Conservation (phyloP, 2,329 filamentous ascomycete species). For the Botrytis elliptica region DNA sequence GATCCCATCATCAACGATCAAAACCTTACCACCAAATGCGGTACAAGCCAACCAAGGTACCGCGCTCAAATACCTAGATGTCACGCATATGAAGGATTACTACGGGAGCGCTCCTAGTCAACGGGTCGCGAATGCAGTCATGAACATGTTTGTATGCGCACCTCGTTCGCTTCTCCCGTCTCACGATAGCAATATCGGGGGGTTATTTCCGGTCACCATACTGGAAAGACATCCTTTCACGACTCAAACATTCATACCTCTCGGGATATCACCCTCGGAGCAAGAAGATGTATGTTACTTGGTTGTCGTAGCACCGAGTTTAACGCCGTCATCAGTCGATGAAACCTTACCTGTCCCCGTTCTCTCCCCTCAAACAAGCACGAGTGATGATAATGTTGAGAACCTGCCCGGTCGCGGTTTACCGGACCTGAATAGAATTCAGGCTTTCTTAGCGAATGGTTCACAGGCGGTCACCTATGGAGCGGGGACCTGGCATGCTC, state of each 20-base stretch:
- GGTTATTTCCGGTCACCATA: slow-evolving; percentile 64
- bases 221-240: slow-evolving; percentile 93
- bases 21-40: slow-evolving; percentile 44
- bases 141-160: slow-evolving; percentile 89
- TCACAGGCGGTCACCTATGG: slow-evolving; percentile 88
- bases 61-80: slow-evolving; percentile 80
- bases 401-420: slow-evolving; percentile 42
- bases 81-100: slow-evolving; percentile 70
- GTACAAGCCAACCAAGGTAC: slow-evolving; percentile 79
- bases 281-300: slow-evolving; percentile 61
- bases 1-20: slow-evolving; percentile 46
- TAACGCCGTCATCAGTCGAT: slow-evolving; percentile 48
- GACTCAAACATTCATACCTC: slow-evolving; percentile 86
- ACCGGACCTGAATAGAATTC: slow-evolving; percentile 69
- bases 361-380: slow-evolving; percentile 27
- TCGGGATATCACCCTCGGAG: slow-evolving; percentile 54
- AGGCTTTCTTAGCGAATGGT: slow-evolving; percentile 75
- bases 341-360: slow-evolving; percentile 46
- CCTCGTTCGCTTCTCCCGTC: slow-evolving; percentile 55
- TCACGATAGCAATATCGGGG: slow-evolving; percentile 27
- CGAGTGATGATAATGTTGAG: slow-evolving; percentile 7
- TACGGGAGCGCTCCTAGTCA: slow-evolving; percentile 66
- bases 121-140: slow-evolving; percentile 56
- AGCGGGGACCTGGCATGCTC: slow-evolving; percentile 89
- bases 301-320: slow-evolving; percentile 82